Conservation (phyloP, 805 yeast genomes). For the Metschnikowia gelsemii region DNA sequence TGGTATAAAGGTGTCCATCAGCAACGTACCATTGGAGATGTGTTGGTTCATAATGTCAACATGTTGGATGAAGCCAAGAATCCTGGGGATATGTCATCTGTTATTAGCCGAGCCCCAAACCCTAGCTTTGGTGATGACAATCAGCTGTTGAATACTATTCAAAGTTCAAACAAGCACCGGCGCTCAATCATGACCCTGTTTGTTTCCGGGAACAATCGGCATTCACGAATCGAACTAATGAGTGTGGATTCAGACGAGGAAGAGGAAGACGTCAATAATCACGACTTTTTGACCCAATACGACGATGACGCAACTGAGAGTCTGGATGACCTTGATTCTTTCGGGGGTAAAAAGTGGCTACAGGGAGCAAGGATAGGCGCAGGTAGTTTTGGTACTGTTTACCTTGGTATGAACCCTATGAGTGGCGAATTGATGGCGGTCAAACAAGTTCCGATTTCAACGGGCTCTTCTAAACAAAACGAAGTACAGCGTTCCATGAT, state of each 20-base stretch:
- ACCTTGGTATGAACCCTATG: conserved; percentile 83
- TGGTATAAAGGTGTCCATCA: conserved; percentile 10
- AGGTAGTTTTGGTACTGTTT: conserved; percentile 93
- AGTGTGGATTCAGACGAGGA: conserved; percentile 20
- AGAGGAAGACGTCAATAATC: conserved; percentile 9
- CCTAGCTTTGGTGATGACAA: conserved; percentile 8
- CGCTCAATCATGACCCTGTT: conserved; percentile 21
- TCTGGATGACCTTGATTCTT: conserved; percentile 28
- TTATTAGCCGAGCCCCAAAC: conserved; percentile 28
- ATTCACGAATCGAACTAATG: conserved; percentile 45
- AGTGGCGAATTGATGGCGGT: conserved; percentile 98
- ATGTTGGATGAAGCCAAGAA: conserved; percentile 52
- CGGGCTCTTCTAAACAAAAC: conserved; percentile 32
- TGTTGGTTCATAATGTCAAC: conserved; percentile 52
- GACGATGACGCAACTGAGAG: conserved; percentile 39
- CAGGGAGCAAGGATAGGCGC: conserved; percentile 92
- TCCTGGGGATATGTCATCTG: conserved; percentile 26
- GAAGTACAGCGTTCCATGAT: conserved; percentile 52
- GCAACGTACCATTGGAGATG: conserved; percentile 60
- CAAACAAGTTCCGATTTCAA: conserved; percentile 79
- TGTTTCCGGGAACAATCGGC: conserved; percentile 27
- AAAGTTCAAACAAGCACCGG: conserved; percentile 10
- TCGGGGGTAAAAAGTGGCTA: conserved; percentile 60
- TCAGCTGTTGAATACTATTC: conserved; percentile 7
- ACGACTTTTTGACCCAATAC: conserved; percentile 13